Percentiles rank a stretch among this genome's conserved stretches.
Conservation (phyloP, 2,329 filamentous ascomycete genomes). For the Stromatinia cepivora region DNA sequence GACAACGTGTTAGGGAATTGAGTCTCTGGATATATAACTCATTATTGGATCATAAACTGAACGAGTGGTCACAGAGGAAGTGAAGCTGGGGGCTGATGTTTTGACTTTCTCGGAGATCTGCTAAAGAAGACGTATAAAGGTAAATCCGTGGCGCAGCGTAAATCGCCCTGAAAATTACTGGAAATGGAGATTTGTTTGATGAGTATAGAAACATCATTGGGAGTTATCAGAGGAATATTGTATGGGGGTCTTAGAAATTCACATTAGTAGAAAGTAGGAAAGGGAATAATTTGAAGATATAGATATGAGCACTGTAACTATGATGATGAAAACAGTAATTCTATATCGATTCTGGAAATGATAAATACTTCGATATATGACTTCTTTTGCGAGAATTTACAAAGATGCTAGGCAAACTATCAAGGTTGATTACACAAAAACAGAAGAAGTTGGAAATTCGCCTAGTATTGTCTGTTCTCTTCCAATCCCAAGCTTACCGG, state of each 20-base stretch:
- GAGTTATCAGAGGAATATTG: too few relatives aligned
- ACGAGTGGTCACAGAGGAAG: not conserved
- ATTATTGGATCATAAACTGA: not conserved
- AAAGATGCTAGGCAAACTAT: not conserved
- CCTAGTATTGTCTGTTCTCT: not conserved
- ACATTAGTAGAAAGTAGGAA: not conserved
- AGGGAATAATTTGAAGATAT: fast-evolving
- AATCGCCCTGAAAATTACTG: not conserved
- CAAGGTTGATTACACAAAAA: not conserved
- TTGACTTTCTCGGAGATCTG: not conserved
- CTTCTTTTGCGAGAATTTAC: not conserved
- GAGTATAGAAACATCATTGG: not conserved
- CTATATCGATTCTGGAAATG: not conserved
- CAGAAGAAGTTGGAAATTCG: not conserved
- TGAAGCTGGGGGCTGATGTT: too few relatives aligned
- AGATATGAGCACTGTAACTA: not conserved
- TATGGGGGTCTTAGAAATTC: not conserved
- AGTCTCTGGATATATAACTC: not conserved
- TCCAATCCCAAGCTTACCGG: not conserved
- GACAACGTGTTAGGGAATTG: not conserved
- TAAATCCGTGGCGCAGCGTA: not conserved
- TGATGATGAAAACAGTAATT: not conserved
- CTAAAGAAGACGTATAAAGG: too few relatives aligned
- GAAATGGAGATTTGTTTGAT: not conserved
- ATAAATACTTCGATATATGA: not conserved